Evolutionary conservation across 306 rosid genomes (phyloP).

Genomic region (Pachyrhizus erosus): DNA sequence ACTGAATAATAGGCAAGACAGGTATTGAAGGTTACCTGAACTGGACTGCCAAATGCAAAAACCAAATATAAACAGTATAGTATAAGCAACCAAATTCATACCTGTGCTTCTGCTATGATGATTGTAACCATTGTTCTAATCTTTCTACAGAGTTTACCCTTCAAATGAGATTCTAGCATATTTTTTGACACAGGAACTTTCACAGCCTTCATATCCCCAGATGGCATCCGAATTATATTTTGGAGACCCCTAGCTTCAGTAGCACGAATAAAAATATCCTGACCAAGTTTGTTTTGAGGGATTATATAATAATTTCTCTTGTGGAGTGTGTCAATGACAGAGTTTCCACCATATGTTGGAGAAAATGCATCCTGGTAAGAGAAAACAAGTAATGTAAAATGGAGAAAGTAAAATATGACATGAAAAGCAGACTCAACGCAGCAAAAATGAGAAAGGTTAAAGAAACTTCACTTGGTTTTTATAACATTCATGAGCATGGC

Average conservation of each 20-base stretch:
- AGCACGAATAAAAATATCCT: constrained; percentile 90
- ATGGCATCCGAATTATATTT: constrained; percentile 76
- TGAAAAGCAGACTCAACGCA: constrained; percentile 22
- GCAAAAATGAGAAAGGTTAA: constrained; percentile 30
- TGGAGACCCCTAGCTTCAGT: constrained; percentile 82
- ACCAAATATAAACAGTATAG: constrained; percentile 8
- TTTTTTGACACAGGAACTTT: constrained; percentile 93
- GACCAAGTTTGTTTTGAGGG: constrained; percentile 96
- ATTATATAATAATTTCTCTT: constrained; percentile 75
- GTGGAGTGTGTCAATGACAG: constrained; percentile 59
- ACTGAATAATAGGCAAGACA: constrained; percentile 13
- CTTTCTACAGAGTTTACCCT: constrained; percentile 64
- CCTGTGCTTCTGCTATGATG: constrained; percentile 84
- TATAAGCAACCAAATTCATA: constrained; percentile 39
- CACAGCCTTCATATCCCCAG: constrained; percentile 90
- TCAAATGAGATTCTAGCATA: constrained; percentile 89
- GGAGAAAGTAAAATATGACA: constrained; percentile 5
- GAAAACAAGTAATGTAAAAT: neutral
- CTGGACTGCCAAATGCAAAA: constrained; percentile 21
- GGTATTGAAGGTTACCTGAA: neutral
- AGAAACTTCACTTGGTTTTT: constrained; percentile 60
- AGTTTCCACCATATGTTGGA: constrained; percentile 64
- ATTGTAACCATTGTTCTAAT: constrained; percentile 74
- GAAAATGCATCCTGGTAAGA: constrained; percentile 68
- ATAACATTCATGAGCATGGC: constrained; percentile 58